These are phyloP conservation scores for Fusarium sp. DNA, from an alignment of 2,329 filamentous ascomycete species.

Conservation along the genomic window DNA sequence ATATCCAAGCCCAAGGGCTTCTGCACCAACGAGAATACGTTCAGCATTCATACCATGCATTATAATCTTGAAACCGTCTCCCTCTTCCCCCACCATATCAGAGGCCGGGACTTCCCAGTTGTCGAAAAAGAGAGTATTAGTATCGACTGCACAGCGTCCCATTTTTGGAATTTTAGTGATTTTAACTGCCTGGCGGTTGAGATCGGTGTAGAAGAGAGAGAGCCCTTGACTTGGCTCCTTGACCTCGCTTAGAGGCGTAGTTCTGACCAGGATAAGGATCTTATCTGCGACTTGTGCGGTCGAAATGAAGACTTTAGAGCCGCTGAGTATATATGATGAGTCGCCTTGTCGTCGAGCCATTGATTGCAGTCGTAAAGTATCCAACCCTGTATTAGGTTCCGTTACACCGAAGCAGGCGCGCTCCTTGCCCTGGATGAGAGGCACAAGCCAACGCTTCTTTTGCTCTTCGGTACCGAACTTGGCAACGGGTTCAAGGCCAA, in stretches of 20 bases:
- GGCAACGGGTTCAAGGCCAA: neutral
- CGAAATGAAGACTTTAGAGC: neutral
- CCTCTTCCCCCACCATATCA: slow-evolving; percentile 24
- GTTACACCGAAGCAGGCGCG: neutral
- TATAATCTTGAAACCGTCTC: slow-evolving; percentile 36
- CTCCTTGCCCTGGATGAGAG: neutral
- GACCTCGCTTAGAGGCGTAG: neutral
- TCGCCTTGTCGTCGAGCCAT: neutral
- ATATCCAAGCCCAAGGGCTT: slow-evolving; percentile 25
- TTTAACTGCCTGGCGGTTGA: neutral
- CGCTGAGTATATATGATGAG: neutral
- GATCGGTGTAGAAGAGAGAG: neutral
- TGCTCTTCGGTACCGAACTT: slow-evolving; percentile 1
- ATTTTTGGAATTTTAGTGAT: slow-evolving; percentile 1
- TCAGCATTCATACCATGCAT: slow-evolving; percentile 40
- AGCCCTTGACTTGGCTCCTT: neutral
- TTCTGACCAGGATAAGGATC: neutral
- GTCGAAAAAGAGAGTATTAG: neutral
- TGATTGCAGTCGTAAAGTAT: neutral
- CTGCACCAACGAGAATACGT: slow-evolving; percentile 19
- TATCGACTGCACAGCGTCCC: neutral
- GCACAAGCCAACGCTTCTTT: neutral
- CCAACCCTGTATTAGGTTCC: neutral
- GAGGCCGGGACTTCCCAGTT: neutral
- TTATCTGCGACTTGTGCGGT: neutral